Evolutionary conservation across 2,329 filamentous ascomycete species (phyloP), one percentile per base, ranked within the genome.

Genomic region (Fusarium anthophilum): DNA sequence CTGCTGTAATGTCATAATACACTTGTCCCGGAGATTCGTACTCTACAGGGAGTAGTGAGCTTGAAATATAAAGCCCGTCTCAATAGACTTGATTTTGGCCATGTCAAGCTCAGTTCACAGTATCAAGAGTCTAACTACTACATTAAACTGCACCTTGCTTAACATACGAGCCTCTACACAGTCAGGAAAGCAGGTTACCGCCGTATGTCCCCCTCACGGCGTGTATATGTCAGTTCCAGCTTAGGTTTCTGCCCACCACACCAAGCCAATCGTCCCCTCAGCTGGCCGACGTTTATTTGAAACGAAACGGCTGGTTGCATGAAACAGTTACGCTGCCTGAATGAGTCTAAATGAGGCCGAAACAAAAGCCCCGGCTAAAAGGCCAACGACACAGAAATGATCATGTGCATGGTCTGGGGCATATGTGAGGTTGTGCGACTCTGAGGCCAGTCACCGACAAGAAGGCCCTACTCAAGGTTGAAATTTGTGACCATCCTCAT

Each of bases 261-360:
- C 26, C 24, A 45, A 12, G 24, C 58, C 50, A 64, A 75, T 65
- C 32, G 47, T 63, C 37, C n/a, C 41, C 30, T 26, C 26, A 45
- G 47, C 35, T 63, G 50, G 39, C 55, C 59, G 45, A 69, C 28
- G 56, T 63, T 47, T 41, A 38, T 54, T 66, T 56, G 59, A 73
- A 73, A 69, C 64, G 39, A 57, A 58, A 64, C 63, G 63, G 75
- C 58, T 69, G 47, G 64, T 38, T 55, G 55, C 66, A 74, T 67
- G 35, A 48, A 41, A 60, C 14, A 45, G 47, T 56, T 63, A 37
- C 30, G 47, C 48, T 50, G 30, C 32, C 44, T 39, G 28, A 55
- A 18, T 32, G 45, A 41, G 35, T 48, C 13, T 50, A 66, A 58
- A 43, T 51, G 67, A 72, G 43, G 59, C 63, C 59, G 68, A 72